These are phyloP conservation scores for Furcasterigmium furcatum DNA, from an alignment of 2,329 filamentous ascomycete species.

Conservation along the genomic window DNA sequence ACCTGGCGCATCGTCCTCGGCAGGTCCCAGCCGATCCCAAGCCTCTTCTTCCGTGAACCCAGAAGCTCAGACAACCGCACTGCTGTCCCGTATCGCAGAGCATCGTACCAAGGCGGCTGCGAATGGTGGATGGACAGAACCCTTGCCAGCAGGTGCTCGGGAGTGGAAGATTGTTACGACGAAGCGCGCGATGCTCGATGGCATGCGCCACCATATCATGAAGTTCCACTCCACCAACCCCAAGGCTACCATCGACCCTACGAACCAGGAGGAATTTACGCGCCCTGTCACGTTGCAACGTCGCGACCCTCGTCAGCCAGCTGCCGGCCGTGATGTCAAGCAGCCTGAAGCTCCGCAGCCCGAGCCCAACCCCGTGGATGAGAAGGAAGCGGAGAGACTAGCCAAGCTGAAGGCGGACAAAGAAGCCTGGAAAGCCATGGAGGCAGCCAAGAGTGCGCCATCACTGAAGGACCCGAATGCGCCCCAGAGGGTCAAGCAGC, in stretches of 20 bases:
- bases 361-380: conserved; percentile 42
- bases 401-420: conserved; percentile 75
- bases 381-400: conserved; percentile 58
- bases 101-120: conserved; percentile 12
- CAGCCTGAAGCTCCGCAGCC: conserved; percentile 41
- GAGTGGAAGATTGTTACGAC: conserved; percentile 69
- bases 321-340: conserved; percentile 62
- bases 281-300: conserved; percentile 86
- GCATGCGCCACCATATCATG: conserved; percentile 83
- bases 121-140: conserved; percentile 56
- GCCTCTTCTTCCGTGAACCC: background rate
- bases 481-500: conserved; percentile 60
- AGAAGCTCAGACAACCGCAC: background rate
- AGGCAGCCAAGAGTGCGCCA: conserved; percentile 90
- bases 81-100: conserved; percentile 1
- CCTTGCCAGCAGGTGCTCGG: conserved; percentile 35
- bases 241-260: conserved; percentile 64
- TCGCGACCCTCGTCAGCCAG: conserved; percentile 73
- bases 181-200: conserved; percentile 75
- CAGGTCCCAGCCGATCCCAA: background rate
- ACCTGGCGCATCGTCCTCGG: background rate
- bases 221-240: conserved; percentile 59
- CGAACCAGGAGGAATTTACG: conserved; percentile 74
- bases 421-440: conserved; percentile 80
- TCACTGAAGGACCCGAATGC: conserved; percentile 61